Base-by-base conservation (phyloP, 2,329 filamentous ascomycete genomes). In the Raffaelea deltoideospora region DNA sequence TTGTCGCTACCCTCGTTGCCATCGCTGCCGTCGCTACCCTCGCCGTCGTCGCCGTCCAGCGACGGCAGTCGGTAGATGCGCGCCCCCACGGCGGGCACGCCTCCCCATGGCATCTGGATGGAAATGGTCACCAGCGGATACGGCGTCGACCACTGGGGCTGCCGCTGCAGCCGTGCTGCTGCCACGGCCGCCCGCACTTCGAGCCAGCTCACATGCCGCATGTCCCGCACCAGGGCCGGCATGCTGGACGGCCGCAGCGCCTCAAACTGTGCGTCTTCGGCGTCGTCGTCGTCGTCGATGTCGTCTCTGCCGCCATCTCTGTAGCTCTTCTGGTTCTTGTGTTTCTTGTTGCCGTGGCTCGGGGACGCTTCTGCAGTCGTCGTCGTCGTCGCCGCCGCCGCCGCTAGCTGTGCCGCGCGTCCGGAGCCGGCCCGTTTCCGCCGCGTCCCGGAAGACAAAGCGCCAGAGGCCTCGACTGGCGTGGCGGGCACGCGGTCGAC, bases 31-130 rank as follows among this genome's bases (percentile, higher is more conserved):
- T 13, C 18, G 17, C 20, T 8, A 13, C 10, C n/a, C 4, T 34
- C 19, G n/a, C 15, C n/a, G 2, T 26, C 0, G 67, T 54, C 37
- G 44, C 44, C 14, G 31, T 36, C 31, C 14, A 42, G 41, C 8
- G 50, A 55, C n/a, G 88, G 83, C 14, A 96, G 72, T 13, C 83
- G 77, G 57, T 96, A 98, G 45, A 96, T 76, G 26, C 90, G 73
- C 4, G 88, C 84, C 53, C 79, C 82, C 3, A 73, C 60, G 1
- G 60, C 64, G 4, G 78, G 81, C 1, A 79, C 70, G 20, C 90
- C 88, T 38, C 84, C 75, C 28, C 67, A 64, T 9, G 80, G 52
- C 32, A 90, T 65, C 1, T 63, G 74, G 37, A 96, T 62, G 34
- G 69, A 71, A 32, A 87, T 67, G 0, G 74, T 79, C 36, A 78